Percentiles rank a stretch among this genome's conserved stretches.
Conservation (phyloP, 768 basidiomycete genomes). For the Leccinum broughii region DNA sequence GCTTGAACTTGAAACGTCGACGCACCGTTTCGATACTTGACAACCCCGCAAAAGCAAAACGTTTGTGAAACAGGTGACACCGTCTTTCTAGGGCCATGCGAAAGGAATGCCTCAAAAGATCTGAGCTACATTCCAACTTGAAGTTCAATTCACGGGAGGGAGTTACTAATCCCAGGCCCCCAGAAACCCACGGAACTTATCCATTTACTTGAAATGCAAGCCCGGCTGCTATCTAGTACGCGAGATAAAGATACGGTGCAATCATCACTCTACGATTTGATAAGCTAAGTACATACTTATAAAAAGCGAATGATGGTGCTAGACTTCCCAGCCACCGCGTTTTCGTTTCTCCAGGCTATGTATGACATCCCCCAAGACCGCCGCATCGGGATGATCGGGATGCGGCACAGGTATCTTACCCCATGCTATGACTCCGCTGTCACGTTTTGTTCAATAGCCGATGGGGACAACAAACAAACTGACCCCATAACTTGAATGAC, state of each 20-base stretch:
- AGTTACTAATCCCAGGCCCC: background rate
- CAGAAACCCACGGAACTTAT: background rate
- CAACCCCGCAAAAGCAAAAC: background rate
- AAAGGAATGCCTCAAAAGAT: too few species aligned
- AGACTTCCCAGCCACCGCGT: background rate
- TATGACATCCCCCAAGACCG: background rate
- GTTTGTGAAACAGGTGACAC: conserved; percentile 8
- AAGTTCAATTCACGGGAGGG: background rate
- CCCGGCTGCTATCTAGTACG: background rate
- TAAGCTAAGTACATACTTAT: background rate
- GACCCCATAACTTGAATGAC: background rate
- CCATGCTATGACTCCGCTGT: background rate
- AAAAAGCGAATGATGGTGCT: background rate
- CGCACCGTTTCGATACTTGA: background rate
- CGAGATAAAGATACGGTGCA: background rate
- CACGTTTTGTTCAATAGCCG: background rate
- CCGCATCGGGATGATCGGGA: background rate
- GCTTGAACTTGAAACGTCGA: background rate
- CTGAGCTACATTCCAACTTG: background rate
- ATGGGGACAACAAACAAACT: background rate
- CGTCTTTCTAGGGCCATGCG: background rate
- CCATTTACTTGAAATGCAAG: background rate
- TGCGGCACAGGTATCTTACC: background rate
- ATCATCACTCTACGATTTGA: background rate
- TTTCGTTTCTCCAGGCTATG: background rate